Evolutionary conservation across 1,139 yeast species (phyloP).

Genomic region (Hansenula lynferdii): DNA sequence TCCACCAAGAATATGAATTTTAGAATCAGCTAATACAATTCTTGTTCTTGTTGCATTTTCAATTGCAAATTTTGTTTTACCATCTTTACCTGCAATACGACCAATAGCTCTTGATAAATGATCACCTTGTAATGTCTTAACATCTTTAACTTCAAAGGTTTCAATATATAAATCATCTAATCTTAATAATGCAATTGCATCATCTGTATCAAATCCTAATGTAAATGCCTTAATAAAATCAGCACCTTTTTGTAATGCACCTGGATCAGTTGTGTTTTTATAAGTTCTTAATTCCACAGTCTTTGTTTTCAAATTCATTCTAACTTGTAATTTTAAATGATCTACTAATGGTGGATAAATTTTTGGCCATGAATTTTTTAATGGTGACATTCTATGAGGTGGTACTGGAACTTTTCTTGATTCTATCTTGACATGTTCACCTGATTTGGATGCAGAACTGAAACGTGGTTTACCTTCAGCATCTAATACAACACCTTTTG

Average conservation of each 20-base stretch:
- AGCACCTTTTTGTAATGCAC: slow-evolving; percentile 96
- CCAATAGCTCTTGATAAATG: slow-evolving; percentile 98
- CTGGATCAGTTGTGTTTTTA: slow-evolving; percentile 79
- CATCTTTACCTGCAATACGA: slow-evolving; percentile 99
- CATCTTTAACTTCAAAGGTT: slow-evolving; percentile 95
- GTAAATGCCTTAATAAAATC: slow-evolving; percentile 95
- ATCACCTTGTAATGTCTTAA: slow-evolving; percentile 91
- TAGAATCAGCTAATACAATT: slow-evolving; percentile 93
- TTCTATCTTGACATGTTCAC: slow-evolving; percentile 74
- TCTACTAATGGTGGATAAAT: slow-evolving; percentile 95
- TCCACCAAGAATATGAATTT: slow-evolving; percentile 95
- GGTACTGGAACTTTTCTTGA: slow-evolving; percentile 90
- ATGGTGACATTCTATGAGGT: slow-evolving; percentile 94
- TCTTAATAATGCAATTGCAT: slow-evolving; percentile 90
- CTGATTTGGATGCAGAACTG: slow-evolving; percentile 62
- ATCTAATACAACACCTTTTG: slow-evolving; percentile 64
- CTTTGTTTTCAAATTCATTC: slow-evolving; percentile 85
- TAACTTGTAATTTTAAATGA: slow-evolving; percentile 87
- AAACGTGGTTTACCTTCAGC: slow-evolving; percentile 90
- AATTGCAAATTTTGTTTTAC: slow-evolving; percentile 96
- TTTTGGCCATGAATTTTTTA: slow-evolving; percentile 86
- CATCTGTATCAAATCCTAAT: slow-evolving; percentile 94
- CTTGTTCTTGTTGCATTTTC: slow-evolving; percentile 98
- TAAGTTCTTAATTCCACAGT: slow-evolving; percentile 86
- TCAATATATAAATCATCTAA: slow-evolving; percentile 95